Evolutionary conservation across 495 filamentous ascomycete species (phyloP).

Genomic region (Neurospora sp.): DNA sequence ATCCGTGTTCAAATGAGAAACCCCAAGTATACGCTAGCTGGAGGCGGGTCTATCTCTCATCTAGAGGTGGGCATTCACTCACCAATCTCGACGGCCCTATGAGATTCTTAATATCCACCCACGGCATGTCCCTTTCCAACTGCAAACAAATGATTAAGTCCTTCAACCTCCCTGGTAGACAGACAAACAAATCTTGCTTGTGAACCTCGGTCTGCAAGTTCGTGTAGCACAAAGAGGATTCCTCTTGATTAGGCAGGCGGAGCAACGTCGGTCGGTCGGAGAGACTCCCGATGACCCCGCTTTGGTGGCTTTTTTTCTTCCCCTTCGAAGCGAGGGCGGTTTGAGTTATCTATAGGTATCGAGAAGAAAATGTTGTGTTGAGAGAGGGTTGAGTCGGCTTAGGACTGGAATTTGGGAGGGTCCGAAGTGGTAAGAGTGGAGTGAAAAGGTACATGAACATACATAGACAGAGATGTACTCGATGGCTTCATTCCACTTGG

Average conservation of each 20-base stretch:
- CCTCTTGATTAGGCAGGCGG: not conserved
- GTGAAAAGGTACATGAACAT: no score
- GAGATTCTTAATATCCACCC: no score
- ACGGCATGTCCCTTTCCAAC: no score
- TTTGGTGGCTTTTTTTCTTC: not conserved
- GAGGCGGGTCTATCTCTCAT: no score
- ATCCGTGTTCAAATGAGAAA: no score
- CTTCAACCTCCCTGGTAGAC: no score
- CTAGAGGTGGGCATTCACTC: no score
- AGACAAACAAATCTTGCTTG: not conserved
- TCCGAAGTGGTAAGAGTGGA: not conserved
- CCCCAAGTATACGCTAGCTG: no score
- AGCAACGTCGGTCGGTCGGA: not conserved
- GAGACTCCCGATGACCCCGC: not conserved
- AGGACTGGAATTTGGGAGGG: not conserved
- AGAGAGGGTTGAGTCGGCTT: not conserved
- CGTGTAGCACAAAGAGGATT: not conserved
- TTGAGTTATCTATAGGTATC: not conserved
- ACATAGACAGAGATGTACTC: not conserved
- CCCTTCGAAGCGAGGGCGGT: not conserved
- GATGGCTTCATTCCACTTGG: not conserved
- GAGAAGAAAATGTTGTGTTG: not conserved
- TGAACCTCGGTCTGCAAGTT: not conserved
- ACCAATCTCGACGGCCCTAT: no score
- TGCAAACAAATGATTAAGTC: no score